Evolutionary conservation across 2,329 filamentous ascomycete species (phyloP), one percentile per base, ranked within the genome.

Genomic region (Penicillium vulpinum): DNA sequence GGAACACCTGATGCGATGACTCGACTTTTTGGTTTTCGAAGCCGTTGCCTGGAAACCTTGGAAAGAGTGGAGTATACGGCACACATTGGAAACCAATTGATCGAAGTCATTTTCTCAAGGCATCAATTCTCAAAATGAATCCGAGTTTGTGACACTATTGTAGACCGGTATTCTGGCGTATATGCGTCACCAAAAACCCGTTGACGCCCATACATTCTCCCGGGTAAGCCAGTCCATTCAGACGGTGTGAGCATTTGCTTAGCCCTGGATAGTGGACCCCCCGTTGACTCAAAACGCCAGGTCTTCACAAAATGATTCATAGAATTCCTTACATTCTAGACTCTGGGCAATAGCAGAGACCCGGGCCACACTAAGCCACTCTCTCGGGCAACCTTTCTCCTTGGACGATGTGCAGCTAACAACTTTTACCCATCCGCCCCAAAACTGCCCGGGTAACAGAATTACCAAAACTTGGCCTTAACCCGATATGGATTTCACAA

Each of bases 101-200:
- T 15, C 21, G 15, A 7, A 9, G 24, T 29, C 28, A 44, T 55
- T 35, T 41, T 24, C 47, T 5, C 58, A 44, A 59, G 48, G 53
- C 54, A 59, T 50, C 53, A 56, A 46, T 26, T n/a, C 6, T 10
- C 48, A 13, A n/a, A 26, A 38, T 18, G 26, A 45, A 39, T 22
- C 18, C 38, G 15, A 47, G 36, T 44, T 57, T 48, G 39, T 45
- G 53, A 53, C 36, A 22, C 39, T 38, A 38, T 51, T n/a, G 44
- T 51, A 55, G 58, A 64, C 62, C 61, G 62, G 57, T 55, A 47
- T 24, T 56, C 64, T 52, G 54, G 62, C 46, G 46, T n/a, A 46
- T 39, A 57, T 56, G 51, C 51, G 45, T 39, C 35, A 16, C 35
- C 39, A 46, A 29, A n/a, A 50, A 39, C 35, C 38, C 50, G 16